Base-by-base conservation (phyloP, 768 basidiomycete species). In the Lanmaoa rubissima region DNA sequence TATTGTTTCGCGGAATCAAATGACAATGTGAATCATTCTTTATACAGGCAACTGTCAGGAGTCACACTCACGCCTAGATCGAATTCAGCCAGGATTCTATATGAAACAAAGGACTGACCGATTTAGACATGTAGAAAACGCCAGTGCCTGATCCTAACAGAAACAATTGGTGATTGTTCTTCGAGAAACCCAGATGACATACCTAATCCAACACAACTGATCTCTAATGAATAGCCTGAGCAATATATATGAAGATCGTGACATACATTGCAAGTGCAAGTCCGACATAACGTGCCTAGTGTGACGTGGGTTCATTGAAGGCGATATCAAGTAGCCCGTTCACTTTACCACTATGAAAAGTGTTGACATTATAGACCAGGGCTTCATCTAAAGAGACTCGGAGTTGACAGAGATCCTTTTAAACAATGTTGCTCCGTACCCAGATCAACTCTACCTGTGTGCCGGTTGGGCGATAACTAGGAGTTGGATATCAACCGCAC, bases 341-440 rank as follows among this genome's bases (percentile, higher is more conserved):
- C 10, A 40, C 16, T 3, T 48, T 53, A 62, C 61, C 53, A 52
- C 39, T 9, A 62, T n/a, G 38, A 57, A 62, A 39, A 62, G 53
- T 1, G 53, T 52, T 8, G 57, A 55, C 35, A 46, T 59, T 10
- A 8, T 9, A 26, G 61, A 48, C 61, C 61, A 63, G 5, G 56
- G 44, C 19, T 35, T 54, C 60, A 54, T 43, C 60, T 59, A 35
- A n/a, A n/a, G 9, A 50, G 44, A 24, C 21, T 24, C 21, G 21
- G 21, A 12, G 19, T 48, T 51, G 8, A 16, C 1, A 14, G 13
- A 26, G 1, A 42, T 40, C 24, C 7, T 49, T 51, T 48, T 24
- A 26, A 28, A 31, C 2, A 16, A 57, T 2, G 14, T 21, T 36
- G 13, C 26, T 8, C 5, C 51, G 4, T 58, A 62, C 61, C 61